These are phyloP conservation scores for Jaltomata sinuosa DNA, from an alignment of 257 asterid genomes.

Conservation along the genomic window DNA sequence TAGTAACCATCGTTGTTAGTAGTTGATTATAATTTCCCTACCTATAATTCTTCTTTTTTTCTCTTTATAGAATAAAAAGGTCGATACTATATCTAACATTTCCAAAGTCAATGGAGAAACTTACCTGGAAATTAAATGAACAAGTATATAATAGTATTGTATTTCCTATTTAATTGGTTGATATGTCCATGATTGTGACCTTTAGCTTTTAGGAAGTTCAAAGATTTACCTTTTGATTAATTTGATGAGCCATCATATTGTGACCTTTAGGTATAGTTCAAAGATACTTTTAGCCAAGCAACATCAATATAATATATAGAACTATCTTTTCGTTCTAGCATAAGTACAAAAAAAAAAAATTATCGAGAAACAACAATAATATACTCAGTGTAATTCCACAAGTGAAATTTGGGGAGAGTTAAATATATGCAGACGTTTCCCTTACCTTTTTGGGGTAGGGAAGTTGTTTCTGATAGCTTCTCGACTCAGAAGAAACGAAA, in stretches of 20 bases:
- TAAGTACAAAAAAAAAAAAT: neutral
- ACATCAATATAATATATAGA: neutral
- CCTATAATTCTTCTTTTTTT: neutral
- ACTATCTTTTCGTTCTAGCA: neutral
- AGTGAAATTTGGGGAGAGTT: neutral
- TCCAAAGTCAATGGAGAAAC: neutral
- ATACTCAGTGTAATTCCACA: neutral
- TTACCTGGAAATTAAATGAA: neutral
- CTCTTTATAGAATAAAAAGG: neutral
- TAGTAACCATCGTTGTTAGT: neutral
- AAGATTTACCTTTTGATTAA: neutral
- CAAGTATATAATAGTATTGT: no score
- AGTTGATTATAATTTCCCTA: neutral
- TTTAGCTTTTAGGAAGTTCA: neutral
- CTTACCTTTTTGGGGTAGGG: neutral
- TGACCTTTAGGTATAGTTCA: neutral
- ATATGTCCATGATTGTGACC: neutral
- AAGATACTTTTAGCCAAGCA: neutral
- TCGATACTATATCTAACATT: neutral
- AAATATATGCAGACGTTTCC: fast-evolving
- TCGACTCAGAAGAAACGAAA: neutral
- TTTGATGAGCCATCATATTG: neutral
- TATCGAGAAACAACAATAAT: neutral
- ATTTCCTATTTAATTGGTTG: neutral
- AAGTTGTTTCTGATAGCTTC: fast-evolving